Evolutionary conservation across 106 monocot genomes (phyloP), one percentile per base, ranked within the genome.

Genomic region (Chionographis japonica): DNA sequence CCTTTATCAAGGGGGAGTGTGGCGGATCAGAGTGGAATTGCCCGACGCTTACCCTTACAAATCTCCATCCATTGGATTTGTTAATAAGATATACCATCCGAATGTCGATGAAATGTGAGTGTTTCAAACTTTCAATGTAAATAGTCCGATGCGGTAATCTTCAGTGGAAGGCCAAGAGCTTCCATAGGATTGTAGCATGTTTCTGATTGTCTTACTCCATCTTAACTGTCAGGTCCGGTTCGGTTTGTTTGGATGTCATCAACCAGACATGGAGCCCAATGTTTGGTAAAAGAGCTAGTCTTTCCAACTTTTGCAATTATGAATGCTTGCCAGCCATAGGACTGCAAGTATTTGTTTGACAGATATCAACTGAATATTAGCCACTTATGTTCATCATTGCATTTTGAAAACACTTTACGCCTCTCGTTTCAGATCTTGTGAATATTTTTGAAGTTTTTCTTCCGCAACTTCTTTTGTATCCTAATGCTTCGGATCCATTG

Each of bases 261-360:
- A 86, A 90, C 54, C 86, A 90, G 70, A 81, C 80, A 27, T 90
- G 86, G 90, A 86, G 86, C 54, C 86, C 90, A 12, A 84, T 90
- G 81, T 86, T 90, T 69, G 87, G 90, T 90, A 75, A 70, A 37
- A 9, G 55, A 14, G 54, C 60, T 53, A 2, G 57, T 11, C n/a
- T 12, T 40, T 41, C 39, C 60, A 49, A 1, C 12, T 41, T 39
- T 43, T 72, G 12, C 27, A 27, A 27, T 27, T 27, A 27, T 27
- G 27, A 27, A 27, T 27, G 27, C 1, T 27, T 27, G 27, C 27
- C 27, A 27, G 27, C 0, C 27, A 27, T 27, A 27, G 27, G 27
- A 27, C 27, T 27, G 27, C 27, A 27, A 27, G 27, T 27, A 27
- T 27, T 27, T 27, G 27, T 27, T 27, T 27, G 27, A 27, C 27